Conservation (phyloP, 148 eudicot species). For the Amaranthus palmeri region DNA sequence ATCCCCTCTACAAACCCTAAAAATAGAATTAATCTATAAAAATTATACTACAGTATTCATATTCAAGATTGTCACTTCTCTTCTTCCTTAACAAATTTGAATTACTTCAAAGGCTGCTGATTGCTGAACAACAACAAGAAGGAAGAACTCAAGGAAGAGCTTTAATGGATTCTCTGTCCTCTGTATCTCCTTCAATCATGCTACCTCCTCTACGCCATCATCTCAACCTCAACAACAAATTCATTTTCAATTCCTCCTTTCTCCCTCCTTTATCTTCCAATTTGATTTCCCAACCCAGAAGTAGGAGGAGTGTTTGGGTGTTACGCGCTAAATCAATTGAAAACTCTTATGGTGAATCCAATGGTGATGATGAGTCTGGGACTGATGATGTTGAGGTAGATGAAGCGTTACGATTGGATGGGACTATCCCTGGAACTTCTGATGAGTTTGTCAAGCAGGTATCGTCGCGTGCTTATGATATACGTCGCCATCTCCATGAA, state of each 20-base stretch:
- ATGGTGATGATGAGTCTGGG: conserved; percentile 28
- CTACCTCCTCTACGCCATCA: conserved; percentile 36
- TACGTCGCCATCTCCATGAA: conserved; percentile 79
- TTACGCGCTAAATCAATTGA: conserved; percentile 1
- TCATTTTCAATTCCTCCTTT: not conserved
- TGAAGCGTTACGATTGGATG: conserved; percentile 75
- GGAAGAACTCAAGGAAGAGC: not conserved
- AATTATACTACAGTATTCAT: not conserved
- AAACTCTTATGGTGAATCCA: conserved; percentile 6
- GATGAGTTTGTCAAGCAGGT: conserved; percentile 84
- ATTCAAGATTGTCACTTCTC: not conserved
- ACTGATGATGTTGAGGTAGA: conserved; percentile 53
- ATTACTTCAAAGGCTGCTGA: too few relatives aligned
- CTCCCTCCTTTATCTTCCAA: conserved; percentile 9
- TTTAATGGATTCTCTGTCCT: conserved; percentile 68
- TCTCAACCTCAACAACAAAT: conserved; percentile 5
- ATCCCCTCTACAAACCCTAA: not conserved
- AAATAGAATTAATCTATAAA: not conserved
- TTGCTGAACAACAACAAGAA: too few relatives aligned
- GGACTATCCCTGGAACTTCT: conserved; percentile 71
- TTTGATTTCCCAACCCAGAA: conserved; percentile 22
- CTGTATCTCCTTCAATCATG: conserved; percentile 56
- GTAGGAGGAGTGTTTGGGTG: conserved; percentile 15
- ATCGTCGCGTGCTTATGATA: conserved; percentile 88
- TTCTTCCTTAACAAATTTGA: not conserved